Base-by-base conservation (phyloP, 1,139 yeast species). In the Sugiyamaella paludigena region DNA sequence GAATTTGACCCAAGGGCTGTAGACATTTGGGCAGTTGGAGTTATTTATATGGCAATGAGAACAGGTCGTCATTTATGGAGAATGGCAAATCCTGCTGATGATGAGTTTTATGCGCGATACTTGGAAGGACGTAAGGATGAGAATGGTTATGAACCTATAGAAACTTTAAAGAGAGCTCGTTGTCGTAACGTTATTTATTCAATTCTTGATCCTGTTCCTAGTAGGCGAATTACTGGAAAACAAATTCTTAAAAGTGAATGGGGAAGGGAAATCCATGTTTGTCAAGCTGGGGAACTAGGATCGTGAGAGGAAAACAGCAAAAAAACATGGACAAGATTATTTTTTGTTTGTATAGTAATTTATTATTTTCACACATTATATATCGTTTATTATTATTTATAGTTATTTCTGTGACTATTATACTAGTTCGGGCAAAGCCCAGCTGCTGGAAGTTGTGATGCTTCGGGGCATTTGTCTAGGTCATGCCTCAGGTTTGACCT, bases 21-120 rank as follows among this genome's bases (percentile, higher is more conserved):
- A 8, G 98, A 91, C 67, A 82, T 91, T 42, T 91, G 98, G 98
- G 84, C 97, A 0, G 84, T 95, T 67, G 98, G 97, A 47, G 95
- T 91, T n/a, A 87, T 91, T 40, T 91, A 91, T 68, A 87, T 91
- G 96, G 96, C 96, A 4, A 91, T 91, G 98, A 76, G 96, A 63
- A 86, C 96, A 0, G 98, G 97, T 3, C 76, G 96, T 47, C 96
- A 89, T 62, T 70, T 91, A 51, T 91, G 98, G 98, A 81, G 83
- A 58, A 71, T 83, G 53, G 97, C 98, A 2, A 80, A 80, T 57
- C 52, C 62, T 9, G 73, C 72, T 42, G 84, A 80, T 45, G 97
- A 91, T 66, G 92, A 84, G 58, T 88, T 87, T 65, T 91, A 82
- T 66, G 72, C 74, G 42, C 83, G 79, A 58, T 91, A 89, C 63